Conservation (phyloP, 306 rosid species). For the Prosopis cineraria region DNA sequence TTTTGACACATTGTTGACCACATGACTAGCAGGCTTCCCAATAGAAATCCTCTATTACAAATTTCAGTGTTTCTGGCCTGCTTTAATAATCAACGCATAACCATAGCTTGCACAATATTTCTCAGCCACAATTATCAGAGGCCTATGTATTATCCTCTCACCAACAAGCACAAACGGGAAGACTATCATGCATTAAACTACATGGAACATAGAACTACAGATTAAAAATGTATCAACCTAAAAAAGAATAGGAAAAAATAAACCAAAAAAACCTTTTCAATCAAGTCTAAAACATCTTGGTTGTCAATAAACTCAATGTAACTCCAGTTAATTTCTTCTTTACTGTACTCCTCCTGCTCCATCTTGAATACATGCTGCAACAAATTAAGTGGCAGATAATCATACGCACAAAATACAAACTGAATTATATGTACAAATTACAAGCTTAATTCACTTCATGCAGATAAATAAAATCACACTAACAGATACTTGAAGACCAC, state of each 20-base stretch:
- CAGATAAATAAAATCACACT: conserved; percentile 17
- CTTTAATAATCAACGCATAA: not conserved
- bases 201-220: not conserved
- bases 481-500: conserved; percentile 9
- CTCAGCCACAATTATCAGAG: conserved; percentile 14
- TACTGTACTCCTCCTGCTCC: conserved; percentile 98
- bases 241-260: not conserved
- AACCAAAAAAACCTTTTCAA: conserved; percentile 75
- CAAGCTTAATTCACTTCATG: conserved; percentile 1
- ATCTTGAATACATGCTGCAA: conserved; percentile 98
- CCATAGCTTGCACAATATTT: conserved; percentile 11
- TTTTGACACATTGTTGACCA: conserved; percentile 11
- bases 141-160: conserved; percentile 15
- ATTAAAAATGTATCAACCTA: conserved; percentile 11
- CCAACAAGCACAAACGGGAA: conserved; percentile 24
- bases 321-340: conserved; percentile 98
- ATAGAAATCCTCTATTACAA: conserved; percentile 6
- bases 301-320: conserved; percentile 97
- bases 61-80: conserved; percentile 26
- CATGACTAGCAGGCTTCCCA: not conserved
- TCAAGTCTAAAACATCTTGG: conserved; percentile 95
- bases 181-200: conserved; percentile 16
- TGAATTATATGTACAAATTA: conserved; percentile 3
- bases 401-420: conserved; percentile 16
- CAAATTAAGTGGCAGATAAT: conserved; percentile 25